These are phyloP conservation scores for Penicillium bialowiezense DNA, from an alignment of 495 filamentous ascomycete species.

Conservation along the genomic window DNA sequence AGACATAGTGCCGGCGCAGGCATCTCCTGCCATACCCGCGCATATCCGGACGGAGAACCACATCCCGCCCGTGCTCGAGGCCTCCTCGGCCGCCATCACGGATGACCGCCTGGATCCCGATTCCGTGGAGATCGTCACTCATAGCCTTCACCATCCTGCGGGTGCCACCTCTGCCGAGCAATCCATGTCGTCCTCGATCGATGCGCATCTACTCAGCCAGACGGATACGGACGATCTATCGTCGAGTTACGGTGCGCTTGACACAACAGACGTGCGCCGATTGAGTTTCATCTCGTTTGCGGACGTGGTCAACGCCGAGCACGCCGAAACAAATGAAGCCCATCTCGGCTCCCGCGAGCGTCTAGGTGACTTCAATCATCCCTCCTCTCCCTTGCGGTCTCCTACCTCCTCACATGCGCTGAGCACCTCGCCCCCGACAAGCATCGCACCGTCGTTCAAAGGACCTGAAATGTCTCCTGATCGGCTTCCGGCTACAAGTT, in stretches of 20 bases:
- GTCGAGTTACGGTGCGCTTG: slow-evolving; percentile 48
- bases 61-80: slow-evolving; percentile 86
- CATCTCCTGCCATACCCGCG: slow-evolving; percentile 67
- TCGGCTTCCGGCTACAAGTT: slow-evolving; percentile 21
- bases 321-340: slow-evolving; percentile 44
- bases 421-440: slow-evolving; percentile 63
- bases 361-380: slow-evolving; percentile 48
- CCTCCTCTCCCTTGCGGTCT: slow-evolving; percentile 69
- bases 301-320: slow-evolving; percentile 89
- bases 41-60: slow-evolving; percentile 91
- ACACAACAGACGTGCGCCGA: slow-evolving; percentile 73
- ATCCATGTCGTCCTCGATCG: slow-evolving; percentile 28
- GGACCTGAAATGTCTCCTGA: slow-evolving; percentile 61
- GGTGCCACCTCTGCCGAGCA: slow-evolving; percentile 39
- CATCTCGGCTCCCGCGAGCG: slow-evolving; percentile 3
- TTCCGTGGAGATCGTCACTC: slow-evolving; percentile 84
- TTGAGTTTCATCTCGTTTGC: slow-evolving; percentile 93
- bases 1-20: slow-evolving; percentile 55
- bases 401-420: slow-evolving; percentile 63
- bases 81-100: slow-evolving; percentile 84
- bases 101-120: slow-evolving; percentile 54
- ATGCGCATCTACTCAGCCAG: slow-evolving; percentile 30
- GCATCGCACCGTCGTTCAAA: slow-evolving; percentile 62
- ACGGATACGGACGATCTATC: slow-evolving; percentile 61
- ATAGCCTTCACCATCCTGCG: slow-evolving; percentile 76